Conservation (phyloP, 768 basidiomycete genomes). For the Arthromyces matolae region DNA sequence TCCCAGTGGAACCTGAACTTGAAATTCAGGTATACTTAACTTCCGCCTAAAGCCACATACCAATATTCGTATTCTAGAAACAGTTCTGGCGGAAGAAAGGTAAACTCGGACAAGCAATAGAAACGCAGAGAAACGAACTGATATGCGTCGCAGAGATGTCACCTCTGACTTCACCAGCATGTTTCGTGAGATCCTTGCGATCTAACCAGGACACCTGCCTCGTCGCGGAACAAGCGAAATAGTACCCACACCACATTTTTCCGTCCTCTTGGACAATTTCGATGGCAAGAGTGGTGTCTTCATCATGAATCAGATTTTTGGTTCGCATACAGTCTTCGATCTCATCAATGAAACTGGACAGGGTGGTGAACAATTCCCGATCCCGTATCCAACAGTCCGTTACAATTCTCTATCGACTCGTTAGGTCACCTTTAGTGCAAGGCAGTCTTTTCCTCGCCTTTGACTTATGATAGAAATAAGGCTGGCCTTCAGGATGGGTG, state of each 20-base stretch:
- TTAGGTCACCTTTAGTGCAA: not conserved
- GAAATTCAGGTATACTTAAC: too few species aligned
- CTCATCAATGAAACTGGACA: not conserved
- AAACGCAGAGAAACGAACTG: not conserved
- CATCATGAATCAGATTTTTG: not conserved
- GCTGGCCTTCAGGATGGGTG: conserved; percentile 10
- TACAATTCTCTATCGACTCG: conserved; percentile 1
- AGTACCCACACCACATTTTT: conserved; percentile 5
- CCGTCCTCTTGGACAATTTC: conserved; percentile 1
- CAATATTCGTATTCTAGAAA: conserved; percentile 7
- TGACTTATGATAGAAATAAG: conserved; percentile 10
- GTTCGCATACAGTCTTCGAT: not conserved
- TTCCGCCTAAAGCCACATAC: not conserved
- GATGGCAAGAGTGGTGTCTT: conserved; percentile 5
- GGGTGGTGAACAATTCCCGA: not conserved
- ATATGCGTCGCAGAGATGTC: conserved; percentile 1
- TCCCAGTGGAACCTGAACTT: conserved; percentile 1
- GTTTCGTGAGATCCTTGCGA: not conserved
- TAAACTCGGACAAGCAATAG: not conserved
- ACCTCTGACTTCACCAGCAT: conserved; percentile 3
- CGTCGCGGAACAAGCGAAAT: not conserved
- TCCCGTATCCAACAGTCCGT: conserved; percentile 11
- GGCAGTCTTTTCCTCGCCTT: not conserved
- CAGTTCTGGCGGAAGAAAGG: not conserved
- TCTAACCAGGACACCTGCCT: conserved; percentile 10